Conservation (phyloP, 164 flowering plant species). For the Euptelea pleiosperma region DNA sequence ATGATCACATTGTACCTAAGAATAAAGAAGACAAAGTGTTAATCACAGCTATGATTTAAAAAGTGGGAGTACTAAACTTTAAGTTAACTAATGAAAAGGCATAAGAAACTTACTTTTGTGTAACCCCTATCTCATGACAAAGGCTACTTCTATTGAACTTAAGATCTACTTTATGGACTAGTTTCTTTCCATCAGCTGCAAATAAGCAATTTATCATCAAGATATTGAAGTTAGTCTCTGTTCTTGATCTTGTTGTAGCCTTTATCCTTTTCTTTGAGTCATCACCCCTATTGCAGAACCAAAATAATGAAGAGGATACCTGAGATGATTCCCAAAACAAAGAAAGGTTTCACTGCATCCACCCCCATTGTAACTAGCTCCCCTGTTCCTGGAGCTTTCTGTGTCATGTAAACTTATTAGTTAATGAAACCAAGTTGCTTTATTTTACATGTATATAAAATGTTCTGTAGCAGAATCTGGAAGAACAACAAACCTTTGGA, state of each 20-base stretch:
- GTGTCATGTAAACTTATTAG: neutral
- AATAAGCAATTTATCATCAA: neutral
- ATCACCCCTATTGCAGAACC: too few species aligned
- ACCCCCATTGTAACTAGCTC: constrained; percentile 58
- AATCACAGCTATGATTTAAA: too few species aligned
- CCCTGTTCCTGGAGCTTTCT: constrained; percentile 58
- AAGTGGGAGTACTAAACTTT: too few species aligned
- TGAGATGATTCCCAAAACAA: constrained; percentile 52
- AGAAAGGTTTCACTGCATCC: constrained; percentile 41
- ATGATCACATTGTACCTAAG: constrained; percentile 53
- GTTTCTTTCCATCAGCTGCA: constrained; percentile 52
- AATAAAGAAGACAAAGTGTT: neutral
- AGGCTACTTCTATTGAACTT: constrained; percentile 34
- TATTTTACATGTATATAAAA: too few species aligned
- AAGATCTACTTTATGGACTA: constrained; percentile 49
- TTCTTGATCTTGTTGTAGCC: too few species aligned
- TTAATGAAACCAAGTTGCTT: too few species aligned
- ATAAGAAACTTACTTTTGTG: constrained; percentile 33
- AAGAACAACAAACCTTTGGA: too few species aligned
- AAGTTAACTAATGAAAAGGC: neutral
- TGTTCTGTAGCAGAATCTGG: too few species aligned
- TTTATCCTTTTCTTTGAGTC: too few species aligned
- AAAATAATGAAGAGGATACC: constrained; percentile 34
- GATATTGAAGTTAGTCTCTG: too few species aligned
- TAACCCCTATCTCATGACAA: constrained; percentile 55